Evolutionary conservation across 169 alveolate genomes (phyloP).

Genomic region (Babesia divergens): DNA sequence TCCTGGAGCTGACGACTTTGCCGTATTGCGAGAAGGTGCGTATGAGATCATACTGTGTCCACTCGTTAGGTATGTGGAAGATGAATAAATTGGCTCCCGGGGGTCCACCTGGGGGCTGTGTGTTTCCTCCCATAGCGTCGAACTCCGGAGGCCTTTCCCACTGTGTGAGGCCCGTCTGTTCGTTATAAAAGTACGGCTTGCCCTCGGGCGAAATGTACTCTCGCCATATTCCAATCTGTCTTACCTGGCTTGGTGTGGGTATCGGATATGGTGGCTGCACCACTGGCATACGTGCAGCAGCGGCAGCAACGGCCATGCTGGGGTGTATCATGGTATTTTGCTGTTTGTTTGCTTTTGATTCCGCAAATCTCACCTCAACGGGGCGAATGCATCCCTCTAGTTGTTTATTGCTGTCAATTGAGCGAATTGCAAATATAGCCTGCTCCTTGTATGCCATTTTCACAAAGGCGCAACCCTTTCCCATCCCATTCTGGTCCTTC

Average conservation of each 20-base stretch:
- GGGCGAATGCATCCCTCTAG: slow-evolving; percentile 83
- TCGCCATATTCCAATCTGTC: slow-evolving; percentile 83
- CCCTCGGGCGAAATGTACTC: slow-evolving; percentile 86
- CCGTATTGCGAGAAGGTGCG: slow-evolving; percentile 84
- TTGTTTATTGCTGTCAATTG: slow-evolving; percentile 76
- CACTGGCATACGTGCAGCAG: background rate
- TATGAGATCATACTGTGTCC: slow-evolving; percentile 86
- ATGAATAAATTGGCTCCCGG: slow-evolving; percentile 91
- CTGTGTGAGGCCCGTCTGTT: slow-evolving; percentile 81
- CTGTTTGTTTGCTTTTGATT: slow-evolving; percentile 65
- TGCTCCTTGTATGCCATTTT: slow-evolving; percentile 85
- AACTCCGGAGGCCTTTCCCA: slow-evolving; percentile 90
- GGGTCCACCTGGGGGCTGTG: slow-evolving; percentile 76
- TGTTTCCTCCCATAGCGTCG: slow-evolving; percentile 46
- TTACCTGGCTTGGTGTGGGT: slow-evolving; percentile 73
- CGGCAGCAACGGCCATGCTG: background rate
- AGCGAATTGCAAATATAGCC: slow-evolving; percentile 82
- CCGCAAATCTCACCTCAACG: slow-evolving; percentile 87
- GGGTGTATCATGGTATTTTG: slow-evolving; percentile 41
- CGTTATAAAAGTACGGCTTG: slow-evolving; percentile 81
- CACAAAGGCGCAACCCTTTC: slow-evolving; percentile 88
- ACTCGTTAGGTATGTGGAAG: slow-evolving; percentile 89
- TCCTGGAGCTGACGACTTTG: slow-evolving; percentile 83
- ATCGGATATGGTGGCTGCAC: slow-evolving; percentile 25
- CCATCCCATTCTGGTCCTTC: slow-evolving; percentile 82